Conservation (phyloP, 352 stramenopile genomes). For the Globisporangium nagaii region DNA sequence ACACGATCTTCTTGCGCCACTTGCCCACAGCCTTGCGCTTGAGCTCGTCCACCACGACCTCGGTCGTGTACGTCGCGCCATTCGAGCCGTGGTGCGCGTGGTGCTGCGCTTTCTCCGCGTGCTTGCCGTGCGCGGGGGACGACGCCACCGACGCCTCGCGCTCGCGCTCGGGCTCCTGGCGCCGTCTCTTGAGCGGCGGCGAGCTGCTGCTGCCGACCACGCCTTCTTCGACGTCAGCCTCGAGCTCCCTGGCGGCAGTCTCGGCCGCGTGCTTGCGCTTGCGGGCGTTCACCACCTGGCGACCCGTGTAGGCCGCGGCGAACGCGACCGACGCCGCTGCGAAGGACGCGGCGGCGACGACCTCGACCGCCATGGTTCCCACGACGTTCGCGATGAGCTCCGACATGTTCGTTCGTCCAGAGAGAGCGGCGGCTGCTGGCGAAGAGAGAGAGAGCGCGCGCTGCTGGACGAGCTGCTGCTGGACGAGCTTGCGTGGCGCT, state of each 20-base stretch:
- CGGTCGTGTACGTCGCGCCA: slow-evolving; percentile 23
- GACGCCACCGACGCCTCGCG: too few species aligned
- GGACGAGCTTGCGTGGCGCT: background rate
- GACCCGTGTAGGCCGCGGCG: slow-evolving; percentile 17
- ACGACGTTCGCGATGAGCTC: slow-evolving; percentile 24
- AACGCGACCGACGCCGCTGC: slow-evolving; percentile 33
- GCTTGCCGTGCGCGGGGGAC: background rate
- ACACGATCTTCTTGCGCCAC: slow-evolving; percentile 64
- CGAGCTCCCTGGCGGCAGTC: background rate
- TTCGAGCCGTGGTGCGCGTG: slow-evolving; percentile 20
- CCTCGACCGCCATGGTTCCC: slow-evolving; percentile 35
- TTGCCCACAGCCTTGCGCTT: slow-evolving; percentile 39
- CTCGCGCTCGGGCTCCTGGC: slow-evolving; percentile 13
- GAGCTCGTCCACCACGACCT: slow-evolving; percentile 42
- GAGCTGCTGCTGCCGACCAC: background rate
- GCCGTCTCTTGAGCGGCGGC: slow-evolving; percentile 28
- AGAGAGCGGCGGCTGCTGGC: background rate
- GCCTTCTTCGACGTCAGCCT: background rate
- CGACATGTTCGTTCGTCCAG: slow-evolving; percentile 2
- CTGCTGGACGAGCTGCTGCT: background rate
- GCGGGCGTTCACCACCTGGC: slow-evolving; percentile 12
- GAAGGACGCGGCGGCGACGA: slow-evolving; percentile 41
- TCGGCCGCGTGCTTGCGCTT: slow-evolving; percentile 20
- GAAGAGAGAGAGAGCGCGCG: too few species aligned
- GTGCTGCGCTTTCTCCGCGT: background rate